phyloP scores from a whole-genome alignment of 1,284 basidiomycete species.

The Ustilago sp. region DNA sequence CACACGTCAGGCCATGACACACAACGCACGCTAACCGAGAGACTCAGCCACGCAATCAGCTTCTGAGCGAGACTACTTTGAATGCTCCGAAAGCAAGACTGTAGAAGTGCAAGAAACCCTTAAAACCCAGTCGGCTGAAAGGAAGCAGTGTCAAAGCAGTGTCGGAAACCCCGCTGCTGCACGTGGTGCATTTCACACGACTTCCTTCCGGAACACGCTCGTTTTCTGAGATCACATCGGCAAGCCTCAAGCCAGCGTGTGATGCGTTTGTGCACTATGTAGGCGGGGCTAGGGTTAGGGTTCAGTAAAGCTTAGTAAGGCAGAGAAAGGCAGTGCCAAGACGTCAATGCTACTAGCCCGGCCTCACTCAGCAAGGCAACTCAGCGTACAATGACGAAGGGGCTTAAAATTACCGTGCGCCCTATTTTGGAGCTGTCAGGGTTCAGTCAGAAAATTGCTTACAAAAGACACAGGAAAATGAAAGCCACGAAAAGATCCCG shows the following conservation, averaged over 20 bases:
- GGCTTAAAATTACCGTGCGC: neutral
- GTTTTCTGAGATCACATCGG: neutral
- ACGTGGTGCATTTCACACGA: slow-evolving; percentile 32
- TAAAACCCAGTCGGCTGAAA: neutral
- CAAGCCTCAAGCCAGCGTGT: neutral
- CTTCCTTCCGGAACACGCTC: slow-evolving; percentile 6
- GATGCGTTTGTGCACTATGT: neutral
- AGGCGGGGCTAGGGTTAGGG: too few species aligned
- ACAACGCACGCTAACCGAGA: neutral
- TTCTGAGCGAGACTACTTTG: neutral
- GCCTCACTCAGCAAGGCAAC: slow-evolving; percentile 8
- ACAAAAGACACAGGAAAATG: neutral
- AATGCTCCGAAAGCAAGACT: neutral
- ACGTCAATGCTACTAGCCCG: neutral
- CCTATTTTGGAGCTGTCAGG: neutral
- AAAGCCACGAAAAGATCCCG: slow-evolving; percentile 1
- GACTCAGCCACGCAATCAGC: neutral
- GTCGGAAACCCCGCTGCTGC: slow-evolving; percentile 15
- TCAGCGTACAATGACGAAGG: neutral
- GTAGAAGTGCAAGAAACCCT: neutral
- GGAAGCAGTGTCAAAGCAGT: neutral
- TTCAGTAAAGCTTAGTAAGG: neutral
- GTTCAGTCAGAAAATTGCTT: neutral
- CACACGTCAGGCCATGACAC: neutral
- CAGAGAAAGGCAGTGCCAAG: neutral